Percentiles rank a stretch among this genome's conserved stretches.
phyloP scores from a whole-genome alignment of 257 asterid species.

The Catharanthus roseus region DNA sequence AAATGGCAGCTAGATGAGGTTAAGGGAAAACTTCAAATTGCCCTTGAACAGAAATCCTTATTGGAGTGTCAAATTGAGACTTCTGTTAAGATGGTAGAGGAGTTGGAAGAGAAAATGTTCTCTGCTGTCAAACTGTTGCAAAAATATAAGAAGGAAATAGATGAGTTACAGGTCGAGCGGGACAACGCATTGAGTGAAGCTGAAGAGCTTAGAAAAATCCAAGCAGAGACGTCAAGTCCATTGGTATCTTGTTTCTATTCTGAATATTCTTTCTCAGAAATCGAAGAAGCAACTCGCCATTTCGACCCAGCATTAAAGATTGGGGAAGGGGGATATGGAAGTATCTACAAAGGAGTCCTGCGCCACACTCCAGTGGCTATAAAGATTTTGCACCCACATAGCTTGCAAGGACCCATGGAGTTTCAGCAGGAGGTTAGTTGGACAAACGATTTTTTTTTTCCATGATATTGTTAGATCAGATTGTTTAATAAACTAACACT shows the following conservation, averaged over 20 bases:
- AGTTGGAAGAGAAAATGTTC: constrained; percentile 69
- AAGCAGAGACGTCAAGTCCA: constrained; percentile 52
- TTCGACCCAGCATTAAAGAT: constrained; percentile 59
- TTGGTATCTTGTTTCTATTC: constrained; percentile 49
- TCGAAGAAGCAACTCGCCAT: constrained; percentile 63
- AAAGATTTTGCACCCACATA: constrained; percentile 61
- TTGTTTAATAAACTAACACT: background rate
- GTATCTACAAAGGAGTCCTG: constrained; percentile 63
- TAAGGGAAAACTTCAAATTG: constrained; percentile 38
- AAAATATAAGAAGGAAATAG: constrained; percentile 75
- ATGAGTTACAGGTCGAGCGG: constrained; percentile 59
- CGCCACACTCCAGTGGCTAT: constrained; percentile 80
- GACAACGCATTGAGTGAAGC: constrained; percentile 59
- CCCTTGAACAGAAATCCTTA: constrained; percentile 48
- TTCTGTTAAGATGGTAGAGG: constrained; percentile 51
- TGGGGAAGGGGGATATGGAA: constrained; percentile 89
- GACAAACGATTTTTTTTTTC: background rate
- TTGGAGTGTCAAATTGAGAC: constrained; percentile 52
- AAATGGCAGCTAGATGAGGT: constrained; percentile 41
- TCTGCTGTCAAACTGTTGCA: constrained; percentile 71
- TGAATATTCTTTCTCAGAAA: constrained; percentile 64
- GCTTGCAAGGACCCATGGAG: constrained; percentile 74
- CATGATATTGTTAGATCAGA: background rate
- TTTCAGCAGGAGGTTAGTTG: constrained; percentile 77
- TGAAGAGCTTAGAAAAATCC: constrained; percentile 52